phyloP scores from a whole-genome alignment of 306 rosid species.

The Vigna angularis region DNA sequence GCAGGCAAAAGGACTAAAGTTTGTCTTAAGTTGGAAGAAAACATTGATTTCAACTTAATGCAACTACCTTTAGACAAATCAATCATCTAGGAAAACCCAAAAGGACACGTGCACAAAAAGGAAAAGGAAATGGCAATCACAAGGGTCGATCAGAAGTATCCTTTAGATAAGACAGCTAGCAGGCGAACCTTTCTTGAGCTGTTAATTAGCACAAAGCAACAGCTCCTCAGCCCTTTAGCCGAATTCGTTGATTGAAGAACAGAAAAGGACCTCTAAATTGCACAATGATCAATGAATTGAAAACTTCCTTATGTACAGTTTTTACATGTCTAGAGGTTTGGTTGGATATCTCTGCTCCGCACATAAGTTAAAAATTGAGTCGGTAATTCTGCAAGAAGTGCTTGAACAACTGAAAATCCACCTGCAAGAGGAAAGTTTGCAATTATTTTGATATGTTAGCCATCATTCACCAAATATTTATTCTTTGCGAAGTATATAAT shows the following conservation, averaged over 20 bases:
- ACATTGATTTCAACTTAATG: neutral
- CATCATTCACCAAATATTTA: slow-evolving; percentile 22
- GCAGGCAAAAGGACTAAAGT: neutral
- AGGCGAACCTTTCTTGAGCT: slow-evolving; percentile 27
- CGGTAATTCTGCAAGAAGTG: slow-evolving; percentile 92
- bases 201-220: slow-evolving; percentile 42
- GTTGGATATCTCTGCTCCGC: slow-evolving; percentile 89
- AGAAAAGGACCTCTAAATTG: slow-evolving; percentile 41
- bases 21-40: neutral
- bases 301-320: slow-evolving; percentile 54
- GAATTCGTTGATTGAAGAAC: slow-evolving; percentile 22
- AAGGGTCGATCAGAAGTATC: slow-evolving; percentile 13
- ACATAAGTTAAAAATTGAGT: slow-evolving; percentile 85
- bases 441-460: slow-evolving; percentile 1
- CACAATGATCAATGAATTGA: slow-evolving; percentile 48
- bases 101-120: slow-evolving; percentile 19
- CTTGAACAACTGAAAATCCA: slow-evolving; percentile 97
- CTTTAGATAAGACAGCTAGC: neutral
- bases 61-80: neutral
- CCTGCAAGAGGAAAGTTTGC: slow-evolving; percentile 57
- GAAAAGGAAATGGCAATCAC: slow-evolving; percentile 34
- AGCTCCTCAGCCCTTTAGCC: slow-evolving; percentile 37
- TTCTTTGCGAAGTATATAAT: slow-evolving; percentile 14
- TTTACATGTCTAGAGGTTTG: slow-evolving; percentile 56
- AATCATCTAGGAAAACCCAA: slow-evolving; percentile 6